These are phyloP conservation scores for Fusarium tricinctum DNA, from an alignment of 2,329 filamentous ascomycete genomes.

Conservation along the genomic window DNA sequence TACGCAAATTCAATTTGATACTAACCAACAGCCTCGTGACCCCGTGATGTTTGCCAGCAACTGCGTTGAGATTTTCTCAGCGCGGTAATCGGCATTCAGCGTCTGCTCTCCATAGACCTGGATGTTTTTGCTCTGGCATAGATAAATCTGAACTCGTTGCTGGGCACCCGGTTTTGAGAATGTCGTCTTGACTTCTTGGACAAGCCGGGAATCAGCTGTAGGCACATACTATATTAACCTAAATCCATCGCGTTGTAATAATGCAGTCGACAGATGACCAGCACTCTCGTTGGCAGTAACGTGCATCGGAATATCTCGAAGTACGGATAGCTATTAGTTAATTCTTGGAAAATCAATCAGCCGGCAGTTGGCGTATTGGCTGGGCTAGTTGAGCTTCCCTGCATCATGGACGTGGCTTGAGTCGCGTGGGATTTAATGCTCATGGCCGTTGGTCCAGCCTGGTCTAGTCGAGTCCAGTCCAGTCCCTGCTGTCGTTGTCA, in stretches of 20 bases:
- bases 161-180: constrained; percentile 69
- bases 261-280: not conserved
- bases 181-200: constrained; percentile 68
- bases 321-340: no score
- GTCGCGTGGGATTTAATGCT: constrained; percentile 34
- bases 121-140: constrained; percentile 71
- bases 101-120: constrained; percentile 62
- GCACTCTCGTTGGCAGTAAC: constrained; percentile 10
- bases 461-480: not conserved
- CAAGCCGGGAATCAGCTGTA: constrained; percentile 71
- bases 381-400: constrained; percentile 15
- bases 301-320: constrained; percentile 1
- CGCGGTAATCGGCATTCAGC: constrained; percentile 65
- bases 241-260: not conserved
- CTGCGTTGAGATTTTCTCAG: constrained; percentile 50
- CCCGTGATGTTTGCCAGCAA: constrained; percentile 53
- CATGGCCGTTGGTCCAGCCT: constrained; percentile 10
- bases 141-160: constrained; percentile 65
- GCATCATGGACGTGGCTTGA: constrained; percentile 29
- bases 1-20: constrained; percentile 11
- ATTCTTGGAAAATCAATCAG: constrained; percentile 9
- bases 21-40: constrained; percentile 22
- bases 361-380: constrained; percentile 38
- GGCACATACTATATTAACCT: constrained; percentile 58
- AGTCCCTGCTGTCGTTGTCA: no score